phyloP scores from a whole-genome alignment of 106 monocot genomes.

The Dactylorhiza incarnata region DNA sequence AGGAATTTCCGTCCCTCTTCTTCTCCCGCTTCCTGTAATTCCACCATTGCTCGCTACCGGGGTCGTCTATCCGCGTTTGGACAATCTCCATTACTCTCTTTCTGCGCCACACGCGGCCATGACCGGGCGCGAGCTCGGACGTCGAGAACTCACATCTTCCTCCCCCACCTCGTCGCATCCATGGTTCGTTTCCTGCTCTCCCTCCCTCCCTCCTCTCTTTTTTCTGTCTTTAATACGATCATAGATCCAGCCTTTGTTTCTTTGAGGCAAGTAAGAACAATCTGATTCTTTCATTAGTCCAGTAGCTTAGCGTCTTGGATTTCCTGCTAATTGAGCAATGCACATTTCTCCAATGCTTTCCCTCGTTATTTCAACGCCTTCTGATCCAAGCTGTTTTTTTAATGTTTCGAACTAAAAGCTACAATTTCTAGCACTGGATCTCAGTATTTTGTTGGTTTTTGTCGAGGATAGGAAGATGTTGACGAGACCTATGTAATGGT shows the following conservation, averaged over 20 bases:
- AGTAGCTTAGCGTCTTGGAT: not conserved
- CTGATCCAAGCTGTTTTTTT: not conserved
- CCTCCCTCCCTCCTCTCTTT: not conserved
- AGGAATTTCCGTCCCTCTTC: not conserved
- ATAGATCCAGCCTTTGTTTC: not conserved
- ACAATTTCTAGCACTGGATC: not conserved
- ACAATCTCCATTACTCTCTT: not conserved
- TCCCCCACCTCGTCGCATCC: constrained; percentile 6
- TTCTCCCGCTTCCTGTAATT: not conserved
- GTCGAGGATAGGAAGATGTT: constrained; percentile 31
- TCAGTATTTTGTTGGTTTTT: constrained; percentile 1
- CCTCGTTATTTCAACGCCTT: not conserved
- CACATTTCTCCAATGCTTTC: not conserved
- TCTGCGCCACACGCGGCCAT: not conserved
- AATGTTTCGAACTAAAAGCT: not conserved
- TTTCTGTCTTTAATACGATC: not conserved
- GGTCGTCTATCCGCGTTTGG: not conserved
- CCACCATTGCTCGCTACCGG: not conserved
- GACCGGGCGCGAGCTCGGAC: not conserved
- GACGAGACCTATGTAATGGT: constrained; percentile 84
- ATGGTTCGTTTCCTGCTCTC: constrained; percentile 1
- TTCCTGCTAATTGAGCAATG: not conserved
- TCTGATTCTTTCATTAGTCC: not conserved
- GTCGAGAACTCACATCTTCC: constrained; percentile 3
- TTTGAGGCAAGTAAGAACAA: not conserved